Base-by-base conservation (phyloP, 1,284 basidiomycete species). In the Ustilago sp. region DNA sequence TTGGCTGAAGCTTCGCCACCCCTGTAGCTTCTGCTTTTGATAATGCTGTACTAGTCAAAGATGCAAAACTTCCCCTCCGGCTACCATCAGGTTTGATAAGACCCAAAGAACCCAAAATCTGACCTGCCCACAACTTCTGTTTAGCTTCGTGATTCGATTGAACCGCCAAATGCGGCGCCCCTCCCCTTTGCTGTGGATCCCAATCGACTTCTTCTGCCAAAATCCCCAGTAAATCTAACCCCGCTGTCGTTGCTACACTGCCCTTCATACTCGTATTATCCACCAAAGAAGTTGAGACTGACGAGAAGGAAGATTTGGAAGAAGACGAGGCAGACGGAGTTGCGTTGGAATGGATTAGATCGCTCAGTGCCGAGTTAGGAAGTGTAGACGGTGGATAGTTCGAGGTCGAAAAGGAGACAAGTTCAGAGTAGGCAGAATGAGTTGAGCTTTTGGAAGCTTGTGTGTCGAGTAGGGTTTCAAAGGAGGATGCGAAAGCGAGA, bases 381-480 rank as follows among this genome's bases (percentile, higher is more conserved):
- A 76, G 56, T 1, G 65, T 76, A 8, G 74, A 76, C 3, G 74
- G 68, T 35, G 74, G 74, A 19, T 68, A 70, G 12, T 55, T 32
- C 2, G 65, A 71, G 6, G 55, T 15, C 9, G 74, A 64, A 39
- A 72, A 53, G n/a, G 74, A 76, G 55, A 76, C 65, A 4, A 72
- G 68, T 32, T 76, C 74, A 0, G 74, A 76, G 53, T 60, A 68
- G 11, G 65, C 74, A 1, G 74, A 76, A 41, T 76, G 74, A 9
- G 68, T 76, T 3, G 64, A 64, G 1, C 68, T 64, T 59, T 59
- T 32, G 48, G 59, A 62, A n/a, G 74, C 68, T 41, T 76, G 74
- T 8, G 74, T 65, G 59, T 76, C 63, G 58, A 76, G 54, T 1
- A 76, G 65, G 1, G 65, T 61, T 36, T 72, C 68, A 38, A 71